Conservation (phyloP, 805 yeast species). For the Suhomyces kilbournensis region DNA sequence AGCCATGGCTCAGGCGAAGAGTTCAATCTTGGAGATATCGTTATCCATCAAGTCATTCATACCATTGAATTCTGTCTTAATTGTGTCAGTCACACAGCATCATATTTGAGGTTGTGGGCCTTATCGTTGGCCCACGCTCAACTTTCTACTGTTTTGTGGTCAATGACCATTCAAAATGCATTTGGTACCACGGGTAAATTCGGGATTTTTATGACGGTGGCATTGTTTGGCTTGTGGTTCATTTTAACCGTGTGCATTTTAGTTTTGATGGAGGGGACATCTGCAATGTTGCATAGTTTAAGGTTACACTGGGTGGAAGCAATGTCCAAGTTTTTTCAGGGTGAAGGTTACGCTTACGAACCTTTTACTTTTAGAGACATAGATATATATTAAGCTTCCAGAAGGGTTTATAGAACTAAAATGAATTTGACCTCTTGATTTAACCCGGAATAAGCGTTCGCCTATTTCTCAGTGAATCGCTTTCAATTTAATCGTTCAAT, state of each 20-base stretch:
- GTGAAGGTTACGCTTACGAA: slow-evolving; percentile 87
- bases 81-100: slow-evolving; percentile 98
- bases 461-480: not conserved
- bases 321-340: slow-evolving; percentile 96
- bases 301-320: slow-evolving; percentile 99
- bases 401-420: not conserved
- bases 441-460: not conserved
- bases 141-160: slow-evolving; percentile 91
- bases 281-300: slow-evolving; percentile 98
- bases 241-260: slow-evolving; percentile 83
- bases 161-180: slow-evolving; percentile 85
- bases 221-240: slow-evolving; percentile 94
- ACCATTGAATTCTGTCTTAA: slow-evolving; percentile 96
- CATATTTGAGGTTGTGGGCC: slow-evolving; percentile 96
- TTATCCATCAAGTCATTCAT: slow-evolving; percentile 96
- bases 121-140: slow-evolving; percentile 96
- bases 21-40: slow-evolving; percentile 84
- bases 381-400: slow-evolving; percentile 1
- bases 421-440: not conserved
- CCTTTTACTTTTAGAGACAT: slow-evolving; percentile 68
- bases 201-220: slow-evolving; percentile 73
- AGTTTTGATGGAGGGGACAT: slow-evolving; percentile 97
- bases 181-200: slow-evolving; percentile 61
- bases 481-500: not conserved
- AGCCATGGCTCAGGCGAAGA: slow-evolving; percentile 52